These are phyloP conservation scores for Atalantia buxifolia DNA, from an alignment of 345 rosid genomes.

Conservation along the genomic window DNA sequence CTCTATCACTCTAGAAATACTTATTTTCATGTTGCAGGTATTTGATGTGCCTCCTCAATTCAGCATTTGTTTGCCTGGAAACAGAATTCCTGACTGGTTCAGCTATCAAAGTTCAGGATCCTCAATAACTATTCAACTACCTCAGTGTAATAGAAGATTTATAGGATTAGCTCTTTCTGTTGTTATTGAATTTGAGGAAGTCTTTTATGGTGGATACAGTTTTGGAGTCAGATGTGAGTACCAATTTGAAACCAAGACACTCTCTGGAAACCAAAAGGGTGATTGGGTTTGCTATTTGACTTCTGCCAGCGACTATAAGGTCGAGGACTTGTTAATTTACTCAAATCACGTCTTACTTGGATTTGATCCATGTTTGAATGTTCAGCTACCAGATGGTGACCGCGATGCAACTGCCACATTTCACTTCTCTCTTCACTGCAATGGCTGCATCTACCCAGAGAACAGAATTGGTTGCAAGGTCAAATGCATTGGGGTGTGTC, in stretches of 20 bases:
- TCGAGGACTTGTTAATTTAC: background rate
- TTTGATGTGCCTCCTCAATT: constrained; percentile 10
- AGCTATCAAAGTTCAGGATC: constrained; percentile 20
- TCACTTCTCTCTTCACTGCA: background rate
- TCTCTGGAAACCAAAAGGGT: background rate
- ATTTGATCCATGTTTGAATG: background rate
- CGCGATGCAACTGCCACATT: background rate
- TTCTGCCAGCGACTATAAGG: background rate
- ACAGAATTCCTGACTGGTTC: constrained; percentile 30
- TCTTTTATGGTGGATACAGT: background rate
- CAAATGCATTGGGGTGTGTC: constrained; percentile 26
- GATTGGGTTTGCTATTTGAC: background rate
- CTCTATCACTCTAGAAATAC: background rate
- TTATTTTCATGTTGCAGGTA: constrained; percentile 19
- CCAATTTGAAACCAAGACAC: background rate
- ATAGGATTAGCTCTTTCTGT: constrained; percentile 28
- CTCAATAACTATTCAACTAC: constrained; percentile 30
- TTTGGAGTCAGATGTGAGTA: background rate
- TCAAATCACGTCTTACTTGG: background rate
- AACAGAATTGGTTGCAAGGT: constrained; percentile 10
- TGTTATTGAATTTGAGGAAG: constrained; percentile 24
- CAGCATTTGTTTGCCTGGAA: constrained; percentile 6
- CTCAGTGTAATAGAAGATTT: constrained; percentile 28
- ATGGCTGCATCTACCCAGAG: background rate
- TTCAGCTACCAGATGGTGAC: background rate